Evolutionary conservation across 768 basidiomycete species (phyloP), one percentile per base, ranked within the genome.

Genomic region (Leccinum boreale): DNA sequence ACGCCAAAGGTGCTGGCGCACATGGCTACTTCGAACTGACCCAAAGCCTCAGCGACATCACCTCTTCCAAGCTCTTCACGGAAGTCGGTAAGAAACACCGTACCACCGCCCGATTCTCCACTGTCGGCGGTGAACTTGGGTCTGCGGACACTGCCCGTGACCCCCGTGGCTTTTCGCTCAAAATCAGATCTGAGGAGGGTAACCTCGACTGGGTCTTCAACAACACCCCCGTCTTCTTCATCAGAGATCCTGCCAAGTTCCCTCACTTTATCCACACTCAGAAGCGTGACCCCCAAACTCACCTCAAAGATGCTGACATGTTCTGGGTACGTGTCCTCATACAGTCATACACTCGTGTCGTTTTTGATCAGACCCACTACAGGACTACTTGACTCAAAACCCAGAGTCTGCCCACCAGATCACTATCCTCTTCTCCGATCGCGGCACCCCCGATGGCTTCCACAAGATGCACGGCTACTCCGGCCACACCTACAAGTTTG

Each of bases 241-340:
- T 97, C 72, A 84, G 87, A 64, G 86, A 95, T 71, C 84, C 90
- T 14, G 82, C 88, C 74, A 87, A 93, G 74, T 97, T 96, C 81
- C 87, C 91, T 47, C 92, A 97, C 77, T 87, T 97, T 74, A 91
- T 96, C 65, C 95, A 98, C 78, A 92, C 92, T 28, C 90, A 92
- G 70, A 94, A 94, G 79, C 84, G 89, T 62, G 83, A 92, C 72
- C 95, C 95, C 15, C 90, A 92, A 69, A 95, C 94, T 8, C 91
- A 98, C 74, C 74, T 95, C 65, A 93, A 90, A 73, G 92, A 93
- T 76, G 70, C 87, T 49, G 90, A 94, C 71, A 84, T 83, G 80
- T 94, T 89, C 80, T 90, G 88, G 89, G 86, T 87, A 67, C 11
- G 57, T 10, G 2, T n/a, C 1, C 1, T 66, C 61, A 8, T 39